phyloP scores from a whole-genome alignment of 2,329 filamentous ascomycete species.

The Penicillium concentricum region DNA sequence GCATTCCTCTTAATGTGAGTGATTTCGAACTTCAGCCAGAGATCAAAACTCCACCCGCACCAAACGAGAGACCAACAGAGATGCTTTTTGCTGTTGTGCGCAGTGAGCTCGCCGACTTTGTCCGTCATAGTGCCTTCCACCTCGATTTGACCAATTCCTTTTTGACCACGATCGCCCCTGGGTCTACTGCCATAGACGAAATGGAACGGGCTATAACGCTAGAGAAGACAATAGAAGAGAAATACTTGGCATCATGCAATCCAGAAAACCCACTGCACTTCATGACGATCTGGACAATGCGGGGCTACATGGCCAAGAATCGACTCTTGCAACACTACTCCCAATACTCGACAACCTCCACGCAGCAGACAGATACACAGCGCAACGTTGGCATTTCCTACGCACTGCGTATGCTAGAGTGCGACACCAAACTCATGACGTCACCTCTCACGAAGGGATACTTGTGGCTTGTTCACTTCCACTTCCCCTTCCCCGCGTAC shows the following conservation, averaged over 20 bases:
- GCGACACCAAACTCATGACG: not conserved
- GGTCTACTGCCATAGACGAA: not conserved
- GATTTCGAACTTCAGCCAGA: not conserved
- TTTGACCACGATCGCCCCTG: not conserved
- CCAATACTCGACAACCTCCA: not conserved
- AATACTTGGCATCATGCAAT: not conserved
- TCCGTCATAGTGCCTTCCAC: not conserved
- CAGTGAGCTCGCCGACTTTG: not conserved
- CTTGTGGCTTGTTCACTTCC: not conserved
- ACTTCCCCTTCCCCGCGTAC: not conserved
- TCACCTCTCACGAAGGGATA: not conserved
- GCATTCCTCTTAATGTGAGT: not conserved
- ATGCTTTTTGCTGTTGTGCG: not conserved
- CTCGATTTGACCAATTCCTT: not conserved
- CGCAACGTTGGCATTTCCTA: not conserved
- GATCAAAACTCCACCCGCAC: not conserved
- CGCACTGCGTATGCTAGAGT: not conserved
- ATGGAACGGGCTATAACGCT: not conserved
- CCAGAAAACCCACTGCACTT: not conserved
- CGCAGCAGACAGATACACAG: not conserved
- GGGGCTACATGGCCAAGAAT: not conserved
- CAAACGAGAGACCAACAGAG: not conserved
- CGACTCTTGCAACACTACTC: not conserved
- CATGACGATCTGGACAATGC: not conserved
- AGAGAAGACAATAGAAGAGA: not conserved